A percentile compares a stretch with the other conserved stretches of the same genome.
These are phyloP conservation scores for Akanthomyces uredinophilus DNA, from an alignment of 2,329 filamentous ascomycete species.

Conservation along the genomic window DNA sequence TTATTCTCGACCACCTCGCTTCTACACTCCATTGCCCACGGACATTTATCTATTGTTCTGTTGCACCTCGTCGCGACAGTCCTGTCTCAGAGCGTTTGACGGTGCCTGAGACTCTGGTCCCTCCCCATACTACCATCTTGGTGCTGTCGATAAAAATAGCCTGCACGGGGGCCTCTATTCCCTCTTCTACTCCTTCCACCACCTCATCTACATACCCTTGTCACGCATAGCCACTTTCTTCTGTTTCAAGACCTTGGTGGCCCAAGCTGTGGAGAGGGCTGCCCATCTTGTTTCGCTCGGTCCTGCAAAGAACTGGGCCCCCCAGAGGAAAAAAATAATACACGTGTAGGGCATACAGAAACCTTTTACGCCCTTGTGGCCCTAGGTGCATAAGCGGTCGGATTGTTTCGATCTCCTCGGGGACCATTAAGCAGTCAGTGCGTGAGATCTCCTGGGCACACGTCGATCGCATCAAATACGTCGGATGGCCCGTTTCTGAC, in stretches of 20 bases:
- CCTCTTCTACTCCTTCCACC: slow-evolving; percentile 12
- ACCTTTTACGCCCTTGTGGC: slow-evolving; percentile 10
- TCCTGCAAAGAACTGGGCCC: slow-evolving; percentile 15
- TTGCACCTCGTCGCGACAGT: slow-evolving; percentile 5
- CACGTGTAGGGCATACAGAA: slow-evolving; percentile 12
- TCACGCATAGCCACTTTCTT: slow-evolving; percentile 12
- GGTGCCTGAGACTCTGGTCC: slow-evolving; percentile 6
- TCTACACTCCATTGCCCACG: slow-evolving; percentile 3
- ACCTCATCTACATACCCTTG: slow-evolving; percentile 9
- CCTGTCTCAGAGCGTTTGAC: slow-evolving; percentile 8
- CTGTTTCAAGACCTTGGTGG: slow-evolving; percentile 14
- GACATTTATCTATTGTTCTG: slow-evolving; percentile 2
- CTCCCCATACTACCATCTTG: slow-evolving; percentile 1
- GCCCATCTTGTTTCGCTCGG: slow-evolving; percentile 15
- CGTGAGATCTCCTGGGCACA: slow-evolving; percentile 13
- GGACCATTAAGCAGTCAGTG: slow-evolving; percentile 13
- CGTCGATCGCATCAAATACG: slow-evolving; percentile 16
- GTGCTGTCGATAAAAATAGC: slow-evolving; percentile 15
- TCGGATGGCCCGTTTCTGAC: slow-evolving; percentile 14
- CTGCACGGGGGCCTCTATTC: slow-evolving; percentile 5
- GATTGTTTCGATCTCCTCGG: slow-evolving; percentile 15
- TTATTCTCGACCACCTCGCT: background rate
- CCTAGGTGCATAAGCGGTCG: slow-evolving; percentile 13
- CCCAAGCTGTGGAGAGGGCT: slow-evolving; percentile 13
- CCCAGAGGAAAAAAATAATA: background rate